Conservation (phyloP, 139 green algal genomes). For the Chlamydomonas eustigma region DNA sequence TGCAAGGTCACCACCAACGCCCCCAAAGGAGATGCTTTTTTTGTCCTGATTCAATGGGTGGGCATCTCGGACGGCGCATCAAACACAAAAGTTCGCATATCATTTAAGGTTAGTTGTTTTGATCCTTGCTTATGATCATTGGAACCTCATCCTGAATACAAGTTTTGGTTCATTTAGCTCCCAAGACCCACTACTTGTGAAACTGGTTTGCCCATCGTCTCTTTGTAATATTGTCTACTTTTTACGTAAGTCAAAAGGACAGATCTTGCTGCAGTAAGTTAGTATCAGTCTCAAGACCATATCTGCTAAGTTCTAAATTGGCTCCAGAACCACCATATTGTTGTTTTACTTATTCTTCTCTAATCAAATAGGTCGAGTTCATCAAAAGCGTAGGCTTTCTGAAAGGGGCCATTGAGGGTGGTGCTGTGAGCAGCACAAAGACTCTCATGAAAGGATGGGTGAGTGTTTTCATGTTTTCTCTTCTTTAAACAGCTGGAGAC, state of each 20-base stretch:
- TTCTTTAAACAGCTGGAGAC: no score
- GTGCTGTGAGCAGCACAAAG: slow-evolving; percentile 4
- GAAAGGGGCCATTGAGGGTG: slow-evolving; percentile 12
- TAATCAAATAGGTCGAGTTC: slow-evolving; percentile 10
- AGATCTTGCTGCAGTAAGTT: neutral
- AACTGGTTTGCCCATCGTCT: neutral
- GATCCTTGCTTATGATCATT: neutral
- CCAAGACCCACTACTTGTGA: neutral
- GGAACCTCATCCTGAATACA: neutral
- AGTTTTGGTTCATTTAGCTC: neutral
- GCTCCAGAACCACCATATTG: no score
- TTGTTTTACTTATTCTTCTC: neutral
- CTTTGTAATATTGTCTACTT: neutral
- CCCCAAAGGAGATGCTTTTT: slow-evolving; percentile 13
- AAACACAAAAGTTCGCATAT: neutral
- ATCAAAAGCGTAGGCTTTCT: slow-evolving; percentile 19
- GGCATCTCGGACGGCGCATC: neutral
- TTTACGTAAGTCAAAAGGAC: neutral
- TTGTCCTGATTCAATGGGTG: slow-evolving; percentile 11
- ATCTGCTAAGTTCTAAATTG: neutral
- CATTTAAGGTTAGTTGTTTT: slow-evolving; percentile 1
- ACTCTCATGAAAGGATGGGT: neutral
- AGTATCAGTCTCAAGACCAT: neutral
- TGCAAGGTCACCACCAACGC: slow-evolving; percentile 9
- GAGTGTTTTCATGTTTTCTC: no score